phyloP scores from a whole-genome alignment of 148 eudicot species.

The Camellia granthamiana region DNA sequence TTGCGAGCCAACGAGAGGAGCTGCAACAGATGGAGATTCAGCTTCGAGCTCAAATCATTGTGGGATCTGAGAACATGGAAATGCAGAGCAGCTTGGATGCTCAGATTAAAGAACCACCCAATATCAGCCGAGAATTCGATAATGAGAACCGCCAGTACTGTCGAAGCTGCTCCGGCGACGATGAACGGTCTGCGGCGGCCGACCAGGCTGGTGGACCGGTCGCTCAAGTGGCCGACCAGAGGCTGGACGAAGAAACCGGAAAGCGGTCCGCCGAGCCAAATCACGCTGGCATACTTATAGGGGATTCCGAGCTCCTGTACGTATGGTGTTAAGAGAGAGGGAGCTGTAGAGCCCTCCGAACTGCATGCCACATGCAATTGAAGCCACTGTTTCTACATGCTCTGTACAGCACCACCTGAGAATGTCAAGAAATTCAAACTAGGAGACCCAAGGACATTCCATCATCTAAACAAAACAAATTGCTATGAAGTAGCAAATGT shows the following conservation, averaged over 20 bases:
- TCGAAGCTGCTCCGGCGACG: slow-evolving; percentile 42
- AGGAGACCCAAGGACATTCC: too few relatives aligned
- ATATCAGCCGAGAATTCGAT: slow-evolving; percentile 77
- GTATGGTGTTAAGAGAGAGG: slow-evolving; percentile 73
- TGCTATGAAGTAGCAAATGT: too few relatives aligned
- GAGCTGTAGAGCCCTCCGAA: slow-evolving; percentile 94
- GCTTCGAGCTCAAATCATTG: too few relatives aligned
- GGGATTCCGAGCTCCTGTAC: slow-evolving; percentile 92
- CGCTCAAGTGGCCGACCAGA: slow-evolving; percentile 71
- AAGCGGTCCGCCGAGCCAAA: slow-evolving; percentile 88
- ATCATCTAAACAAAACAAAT: too few relatives aligned
- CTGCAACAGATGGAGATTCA: too few relatives aligned
- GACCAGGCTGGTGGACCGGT: slow-evolving; percentile 50
- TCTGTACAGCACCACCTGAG: too few relatives aligned
- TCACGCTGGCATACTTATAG: slow-evolving; percentile 76
- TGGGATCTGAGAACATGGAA: too few relatives aligned
- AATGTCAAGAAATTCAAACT: too few relatives aligned
- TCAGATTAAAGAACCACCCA: slow-evolving; percentile 36
- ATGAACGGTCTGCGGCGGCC: slow-evolving; percentile 83
- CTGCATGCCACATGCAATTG: slow-evolving; percentile 84
- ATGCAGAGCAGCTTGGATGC: too few relatives aligned
- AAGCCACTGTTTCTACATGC: slow-evolving; percentile 39
- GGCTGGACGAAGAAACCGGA: slow-evolving; percentile 91
- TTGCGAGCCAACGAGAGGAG: too few relatives aligned
- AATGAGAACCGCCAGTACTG: slow-evolving; percentile 47